phyloP scores from a whole-genome alignment of 1,284 basidiomycete species.

The Stereum hirsutum region DNA sequence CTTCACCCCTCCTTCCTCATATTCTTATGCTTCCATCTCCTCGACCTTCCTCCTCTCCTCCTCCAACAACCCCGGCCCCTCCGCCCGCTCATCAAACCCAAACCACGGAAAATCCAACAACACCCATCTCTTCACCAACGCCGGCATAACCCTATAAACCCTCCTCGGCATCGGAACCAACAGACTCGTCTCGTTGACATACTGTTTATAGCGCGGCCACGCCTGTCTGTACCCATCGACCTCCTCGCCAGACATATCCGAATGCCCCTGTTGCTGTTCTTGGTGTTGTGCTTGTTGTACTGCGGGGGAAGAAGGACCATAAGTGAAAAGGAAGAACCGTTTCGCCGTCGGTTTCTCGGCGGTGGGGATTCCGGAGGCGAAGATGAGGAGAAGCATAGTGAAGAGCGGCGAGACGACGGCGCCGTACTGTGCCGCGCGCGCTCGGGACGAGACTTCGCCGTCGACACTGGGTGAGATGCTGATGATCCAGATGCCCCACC shows the following conservation, averaged over 20 bases:
- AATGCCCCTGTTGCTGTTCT: too few species aligned
- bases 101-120: constrained; percentile 61
- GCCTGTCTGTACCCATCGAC: constrained; percentile 22
- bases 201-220: constrained; percentile 50
- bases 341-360: constrained; percentile 67
- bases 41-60: constrained; percentile 14
- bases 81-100: constrained; percentile 43
- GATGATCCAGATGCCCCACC: constrained; percentile 68
- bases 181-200: constrained; percentile 54
- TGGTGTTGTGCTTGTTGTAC: too few species aligned
- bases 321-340: constrained; percentile 52
- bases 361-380: constrained; percentile 62
- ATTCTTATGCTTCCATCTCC: background rate
- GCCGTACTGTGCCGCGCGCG: constrained; percentile 47
- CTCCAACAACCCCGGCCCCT: constrained; percentile 37
- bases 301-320: constrained; percentile 29
- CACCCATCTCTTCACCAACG: constrained; percentile 45
- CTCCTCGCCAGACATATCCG: too few species aligned
- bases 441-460: constrained; percentile 29
- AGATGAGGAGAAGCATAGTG: constrained; percentile 55
- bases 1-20: background rate
- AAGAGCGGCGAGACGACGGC: constrained; percentile 56
- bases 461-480: constrained; percentile 49
- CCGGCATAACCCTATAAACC: constrained; percentile 49
- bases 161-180: constrained; percentile 56